Evolutionary conservation across 2,329 filamentous ascomycete species (phyloP), one percentile per base, ranked within the genome.

Genomic region (Trichophaea hybrida): DNA sequence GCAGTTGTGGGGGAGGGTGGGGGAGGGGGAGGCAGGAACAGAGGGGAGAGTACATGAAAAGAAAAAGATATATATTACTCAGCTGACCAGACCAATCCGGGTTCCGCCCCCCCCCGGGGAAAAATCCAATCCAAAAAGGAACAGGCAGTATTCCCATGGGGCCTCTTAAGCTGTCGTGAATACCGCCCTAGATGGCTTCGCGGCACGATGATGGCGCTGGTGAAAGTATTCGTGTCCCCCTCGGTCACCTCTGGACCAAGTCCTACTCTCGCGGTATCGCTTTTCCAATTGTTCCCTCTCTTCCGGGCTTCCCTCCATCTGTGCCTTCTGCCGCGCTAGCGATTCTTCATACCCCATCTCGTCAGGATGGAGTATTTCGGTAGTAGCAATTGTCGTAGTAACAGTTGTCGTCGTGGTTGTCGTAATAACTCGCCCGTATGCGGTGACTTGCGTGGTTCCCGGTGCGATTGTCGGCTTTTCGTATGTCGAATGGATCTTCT

Each of bases 401-500:
- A 68, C 63, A 13, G 67, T 68, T 62, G 67, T 67, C 4, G 67
- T 68, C 0, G 67, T 66, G 2, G 67, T 68, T 38, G 67, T 68
- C 7, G 67, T 68, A 12, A 68, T 62, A 58, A 68, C 61, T 34
- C 64, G 67, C 1, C 65, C 67, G 44, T 68, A 65, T 33, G 64
- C 61, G 8, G 66, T 31, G 31, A 68, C 53, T 17, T 62, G 61
- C 12, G 60, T 54, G 35, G 60, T 58, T 2, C 43, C 43, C 4
- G 59, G 61, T 13, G 61, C 54, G 53, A 65, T 66, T 32, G 65
- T 62, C 2, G 67, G 67, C 17, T 66, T 67, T 51, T 67, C 66
- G 54, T 64, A 68, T 2, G 64, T 64, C 37, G 59, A 64, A 33
- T 67, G 65, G 35, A 68, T 63, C 50, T 67, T 67, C 48, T 67